phyloP scores from a whole-genome alignment of 768 basidiomycete species.

The Boletus vermiculosoides region DNA sequence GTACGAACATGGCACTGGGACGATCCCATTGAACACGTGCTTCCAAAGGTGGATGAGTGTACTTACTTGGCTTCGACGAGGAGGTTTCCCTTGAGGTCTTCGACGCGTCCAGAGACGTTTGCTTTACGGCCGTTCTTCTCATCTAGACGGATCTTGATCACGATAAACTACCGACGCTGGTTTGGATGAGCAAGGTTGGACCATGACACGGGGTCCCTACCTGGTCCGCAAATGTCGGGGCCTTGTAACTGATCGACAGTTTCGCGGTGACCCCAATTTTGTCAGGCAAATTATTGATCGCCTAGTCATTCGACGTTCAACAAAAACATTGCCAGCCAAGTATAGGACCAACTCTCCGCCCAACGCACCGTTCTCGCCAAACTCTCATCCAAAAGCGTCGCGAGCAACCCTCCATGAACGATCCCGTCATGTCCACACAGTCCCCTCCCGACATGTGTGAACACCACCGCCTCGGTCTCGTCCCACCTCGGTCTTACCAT shows the following conservation, averaged over 20 bases:
- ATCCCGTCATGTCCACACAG: slow-evolving; percentile 95
- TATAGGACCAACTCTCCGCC: background rate
- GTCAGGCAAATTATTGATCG: slow-evolving; percentile 80
- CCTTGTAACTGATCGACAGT: slow-evolving; percentile 75
- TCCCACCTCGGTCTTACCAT: slow-evolving; percentile 72
- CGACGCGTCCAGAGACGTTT: slow-evolving; percentile 65
- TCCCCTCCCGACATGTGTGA: slow-evolving; percentile 82
- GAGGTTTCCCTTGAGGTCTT: slow-evolving; percentile 76
- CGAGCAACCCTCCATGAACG: slow-evolving; percentile 88
- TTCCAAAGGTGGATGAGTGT: background rate
- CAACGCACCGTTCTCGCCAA: slow-evolving; percentile 71
- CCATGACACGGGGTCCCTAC: slow-evolving; percentile 32
- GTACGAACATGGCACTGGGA: slow-evolving; percentile 75
- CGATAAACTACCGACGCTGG: slow-evolving; percentile 60
- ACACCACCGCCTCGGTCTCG: slow-evolving; percentile 66
- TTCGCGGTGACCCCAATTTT: slow-evolving; percentile 93
- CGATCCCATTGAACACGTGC: background rate
- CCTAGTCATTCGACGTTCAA: slow-evolving; percentile 43
- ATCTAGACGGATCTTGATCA: slow-evolving; percentile 67
- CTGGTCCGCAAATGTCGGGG: slow-evolving; percentile 89
- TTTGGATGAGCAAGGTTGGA: background rate
- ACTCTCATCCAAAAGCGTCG: slow-evolving; percentile 86
- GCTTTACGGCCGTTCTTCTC: slow-evolving; percentile 79
- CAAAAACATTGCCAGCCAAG: background rate
- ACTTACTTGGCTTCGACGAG: slow-evolving; percentile 82